These are phyloP conservation scores for Dacryopinax spathularia DNA, from an alignment of 768 basidiomycete genomes.

Conservation along the genomic window DNA sequence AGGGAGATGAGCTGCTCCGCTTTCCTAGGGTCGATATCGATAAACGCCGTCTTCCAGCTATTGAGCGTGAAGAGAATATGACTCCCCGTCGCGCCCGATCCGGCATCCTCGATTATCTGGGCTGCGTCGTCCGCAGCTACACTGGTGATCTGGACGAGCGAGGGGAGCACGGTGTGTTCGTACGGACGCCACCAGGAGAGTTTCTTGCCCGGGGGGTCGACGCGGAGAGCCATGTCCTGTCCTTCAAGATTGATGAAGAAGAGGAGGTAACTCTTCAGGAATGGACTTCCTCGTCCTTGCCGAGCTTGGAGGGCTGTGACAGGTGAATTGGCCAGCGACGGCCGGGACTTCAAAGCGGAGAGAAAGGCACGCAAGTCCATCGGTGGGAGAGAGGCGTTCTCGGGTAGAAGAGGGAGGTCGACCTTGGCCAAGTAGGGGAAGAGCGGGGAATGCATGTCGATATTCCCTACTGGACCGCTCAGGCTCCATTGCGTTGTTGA, in stretches of 20 bases:
- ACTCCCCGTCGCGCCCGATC: background rate
- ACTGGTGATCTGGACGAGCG: background rate
- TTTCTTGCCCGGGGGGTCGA: background rate
- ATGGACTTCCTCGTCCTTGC: background rate
- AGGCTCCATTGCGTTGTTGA: background rate
- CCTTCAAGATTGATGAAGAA: background rate
- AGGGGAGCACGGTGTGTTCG: background rate
- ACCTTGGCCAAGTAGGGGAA: background rate
- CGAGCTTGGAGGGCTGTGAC: background rate
- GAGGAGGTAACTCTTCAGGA: background rate
- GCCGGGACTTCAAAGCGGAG: background rate
- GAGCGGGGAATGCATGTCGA: background rate
- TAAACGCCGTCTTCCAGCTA: slow-evolving; percentile 1
- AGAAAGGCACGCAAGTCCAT: background rate
- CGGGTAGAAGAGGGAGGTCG: background rate
- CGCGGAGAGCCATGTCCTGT: background rate
- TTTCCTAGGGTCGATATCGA: background rate
- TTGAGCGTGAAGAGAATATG: background rate
- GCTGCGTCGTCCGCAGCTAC: background rate
- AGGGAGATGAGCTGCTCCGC: background rate
- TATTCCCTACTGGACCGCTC: background rate
- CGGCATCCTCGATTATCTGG: background rate
- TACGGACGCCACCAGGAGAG: background rate
- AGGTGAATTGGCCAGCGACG: background rate
- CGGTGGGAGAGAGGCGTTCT: background rate